phyloP scores from a whole-genome alignment of 2,329 filamentous ascomycete genomes.

The Xylogone sp. region DNA sequence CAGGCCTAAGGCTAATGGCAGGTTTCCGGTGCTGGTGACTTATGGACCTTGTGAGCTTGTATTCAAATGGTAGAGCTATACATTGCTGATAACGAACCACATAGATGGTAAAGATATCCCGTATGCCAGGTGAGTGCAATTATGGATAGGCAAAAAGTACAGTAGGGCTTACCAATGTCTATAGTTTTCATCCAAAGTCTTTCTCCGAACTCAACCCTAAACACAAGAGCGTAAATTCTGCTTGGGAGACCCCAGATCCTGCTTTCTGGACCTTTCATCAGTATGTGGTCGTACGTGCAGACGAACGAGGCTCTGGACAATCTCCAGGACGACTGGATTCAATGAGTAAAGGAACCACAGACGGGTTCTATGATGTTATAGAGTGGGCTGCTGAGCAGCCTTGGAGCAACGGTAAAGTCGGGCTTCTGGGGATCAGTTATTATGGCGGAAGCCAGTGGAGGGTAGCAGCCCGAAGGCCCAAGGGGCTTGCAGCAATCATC shows the following conservation, averaged over 20 bases:
- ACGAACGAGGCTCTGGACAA: constrained; percentile 48
- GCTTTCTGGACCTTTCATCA: constrained; percentile 37
- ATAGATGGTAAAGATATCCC: constrained; percentile 71
- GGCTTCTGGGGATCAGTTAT: constrained; percentile 41
- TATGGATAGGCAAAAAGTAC: too few relatives aligned
- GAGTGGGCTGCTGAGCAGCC: constrained; percentile 47
- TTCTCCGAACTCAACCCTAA: constrained; percentile 40
- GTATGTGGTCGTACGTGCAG: constrained; percentile 39
- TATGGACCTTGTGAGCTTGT: constrained; percentile 74
- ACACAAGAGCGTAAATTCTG: constrained; percentile 36
- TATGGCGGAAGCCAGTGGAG: constrained; percentile 43
- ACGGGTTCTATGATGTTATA: constrained; percentile 47
- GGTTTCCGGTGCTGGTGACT: constrained; percentile 60
- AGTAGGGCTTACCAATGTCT: not conserved
- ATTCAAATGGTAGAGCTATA: too few relatives aligned
- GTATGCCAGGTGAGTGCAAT: constrained; percentile 48
- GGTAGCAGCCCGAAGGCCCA: constrained; percentile 47
- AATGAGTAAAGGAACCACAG: constrained; percentile 48
- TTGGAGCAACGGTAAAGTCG: constrained; percentile 48
- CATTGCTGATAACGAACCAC: too few relatives aligned
- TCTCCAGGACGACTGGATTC: constrained; percentile 48
- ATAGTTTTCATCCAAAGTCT: constrained; percentile 45
- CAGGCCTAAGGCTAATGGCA: constrained; percentile 36
- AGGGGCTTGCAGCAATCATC: constrained; percentile 46
- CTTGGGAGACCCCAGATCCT: constrained; percentile 41